phyloP scores from a whole-genome alignment of 1,139 yeast species.

The Eremothecium cymbalariae region DNA sequence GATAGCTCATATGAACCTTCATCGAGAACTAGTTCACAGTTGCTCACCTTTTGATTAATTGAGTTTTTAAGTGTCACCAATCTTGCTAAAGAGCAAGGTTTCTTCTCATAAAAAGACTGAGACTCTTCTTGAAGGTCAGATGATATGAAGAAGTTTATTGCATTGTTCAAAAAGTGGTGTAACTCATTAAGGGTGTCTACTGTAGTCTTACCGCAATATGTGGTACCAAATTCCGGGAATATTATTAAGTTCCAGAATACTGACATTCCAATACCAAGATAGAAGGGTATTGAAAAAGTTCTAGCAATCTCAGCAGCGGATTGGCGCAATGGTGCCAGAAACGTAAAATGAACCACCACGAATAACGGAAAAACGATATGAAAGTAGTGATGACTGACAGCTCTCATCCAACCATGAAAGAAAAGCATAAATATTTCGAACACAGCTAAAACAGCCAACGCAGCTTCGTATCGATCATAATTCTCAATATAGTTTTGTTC shows the following conservation, averaged over 20 bases:
- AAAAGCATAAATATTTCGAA: conserved; percentile 41
- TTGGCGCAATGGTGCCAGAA: conserved; percentile 32
- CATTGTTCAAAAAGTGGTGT: conserved; percentile 34
- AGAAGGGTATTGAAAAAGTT: conserved; percentile 38
- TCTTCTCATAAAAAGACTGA: conserved; percentile 16
- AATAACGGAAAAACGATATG: conserved; percentile 40
- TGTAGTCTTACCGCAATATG: conserved; percentile 39
- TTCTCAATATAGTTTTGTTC: conserved; percentile 24
- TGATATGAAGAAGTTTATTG: conserved; percentile 36
- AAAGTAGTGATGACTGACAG: conserved; percentile 40
- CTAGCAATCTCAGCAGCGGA: conserved; percentile 32
- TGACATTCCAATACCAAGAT: conserved; percentile 39
- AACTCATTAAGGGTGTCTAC: conserved; percentile 36
- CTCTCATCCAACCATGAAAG: conserved; percentile 42
- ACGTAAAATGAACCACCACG: conserved; percentile 42
- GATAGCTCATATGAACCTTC: conserved; percentile 44
- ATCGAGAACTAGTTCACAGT: conserved; percentile 36
- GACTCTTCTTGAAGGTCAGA: conserved; percentile 17
- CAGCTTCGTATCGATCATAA: conserved; percentile 32
- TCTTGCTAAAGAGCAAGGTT: conserved; percentile 26
- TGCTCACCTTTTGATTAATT: conserved; percentile 32
- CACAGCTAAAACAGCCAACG: conserved; percentile 38
- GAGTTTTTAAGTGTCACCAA: conserved; percentile 29
- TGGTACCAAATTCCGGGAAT: conserved; percentile 46
- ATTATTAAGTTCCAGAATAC: conserved; percentile 36